Percentiles rank a stretch among this genome's conserved stretches.
Evolutionary conservation across 2,329 filamentous ascomycete species (phyloP).

Genomic region (Macrophomina tecta): DNA sequence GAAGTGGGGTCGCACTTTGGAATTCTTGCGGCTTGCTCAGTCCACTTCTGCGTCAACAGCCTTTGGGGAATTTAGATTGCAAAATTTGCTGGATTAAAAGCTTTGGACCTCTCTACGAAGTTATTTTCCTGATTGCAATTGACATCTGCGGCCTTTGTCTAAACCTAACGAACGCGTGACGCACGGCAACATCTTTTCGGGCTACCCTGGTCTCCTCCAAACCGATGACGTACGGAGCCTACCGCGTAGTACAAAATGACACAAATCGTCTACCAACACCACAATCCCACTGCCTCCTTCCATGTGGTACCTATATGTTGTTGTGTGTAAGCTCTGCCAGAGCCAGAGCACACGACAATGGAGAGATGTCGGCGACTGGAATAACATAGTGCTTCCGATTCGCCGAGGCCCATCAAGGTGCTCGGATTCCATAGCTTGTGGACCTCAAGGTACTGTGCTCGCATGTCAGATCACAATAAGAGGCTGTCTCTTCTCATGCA

Average conservation of each 20-base stretch:
- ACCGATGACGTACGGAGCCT: neutral
- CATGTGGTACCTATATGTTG: no score
- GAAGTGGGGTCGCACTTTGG: no score
- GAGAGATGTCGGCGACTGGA: neutral
- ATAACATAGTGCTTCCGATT: neutral
- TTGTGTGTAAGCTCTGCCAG: no score
- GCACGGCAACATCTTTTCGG: neutral
- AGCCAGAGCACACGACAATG: neutral
- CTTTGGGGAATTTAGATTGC: no score
- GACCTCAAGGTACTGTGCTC: constrained; percentile 24
- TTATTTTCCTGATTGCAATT: no score
- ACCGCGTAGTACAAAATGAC: no score
- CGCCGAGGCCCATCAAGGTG: constrained; percentile 25
- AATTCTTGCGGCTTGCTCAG: no score
- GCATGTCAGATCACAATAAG: neutral
- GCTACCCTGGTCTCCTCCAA: neutral
- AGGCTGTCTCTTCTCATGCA: neutral
- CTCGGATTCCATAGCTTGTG: constrained; percentile 1
- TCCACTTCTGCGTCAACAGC: no score
- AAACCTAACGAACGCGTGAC: neutral
- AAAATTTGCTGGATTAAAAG: no score
- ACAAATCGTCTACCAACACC: no score
- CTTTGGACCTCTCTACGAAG: no score
- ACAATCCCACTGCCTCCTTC: neutral
- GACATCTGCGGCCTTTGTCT: no score